These are phyloP conservation scores for Arachis monticola DNA, from an alignment of 331 rosid genomes.

Conservation along the genomic window DNA sequence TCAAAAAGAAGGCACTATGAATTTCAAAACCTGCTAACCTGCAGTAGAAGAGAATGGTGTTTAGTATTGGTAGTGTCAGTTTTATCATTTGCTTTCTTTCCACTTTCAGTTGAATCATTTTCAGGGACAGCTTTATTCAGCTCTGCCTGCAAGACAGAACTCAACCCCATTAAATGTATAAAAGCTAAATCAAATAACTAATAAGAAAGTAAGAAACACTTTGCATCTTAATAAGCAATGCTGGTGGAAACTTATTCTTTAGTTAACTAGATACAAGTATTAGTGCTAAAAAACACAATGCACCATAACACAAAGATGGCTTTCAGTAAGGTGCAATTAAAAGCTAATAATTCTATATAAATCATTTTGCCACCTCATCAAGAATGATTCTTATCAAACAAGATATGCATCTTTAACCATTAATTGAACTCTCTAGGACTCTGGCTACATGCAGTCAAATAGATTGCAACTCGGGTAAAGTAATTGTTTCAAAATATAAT, in stretches of 20 bases:
- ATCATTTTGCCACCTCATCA: background rate
- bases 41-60: constrained; percentile 75
- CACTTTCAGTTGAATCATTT: constrained; percentile 44
- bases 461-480: background rate
- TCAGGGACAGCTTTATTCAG: constrained; percentile 58
- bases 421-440: background rate
- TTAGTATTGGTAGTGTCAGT: constrained; percentile 43
- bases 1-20: background rate
- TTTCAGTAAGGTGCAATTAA: background rate
- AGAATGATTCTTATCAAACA: background rate
- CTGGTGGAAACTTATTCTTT: background rate
- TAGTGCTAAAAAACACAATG: constrained; percentile 12
- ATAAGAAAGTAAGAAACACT: background rate
- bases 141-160: constrained; percentile 57
- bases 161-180: constrained; percentile 21
- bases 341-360: background rate
- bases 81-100: constrained; percentile 46
- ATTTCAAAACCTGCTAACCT: constrained; percentile 48
- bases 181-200: background rate
- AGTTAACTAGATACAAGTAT: background rate
- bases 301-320: background rate
- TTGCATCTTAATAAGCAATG: constrained; percentile 2
- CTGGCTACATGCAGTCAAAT: background rate
- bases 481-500: background rate
- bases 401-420: background rate